Evolutionary conservation across 2,329 filamentous ascomycete genomes (phyloP).

Genomic region (Trichoderma sp.): DNA sequence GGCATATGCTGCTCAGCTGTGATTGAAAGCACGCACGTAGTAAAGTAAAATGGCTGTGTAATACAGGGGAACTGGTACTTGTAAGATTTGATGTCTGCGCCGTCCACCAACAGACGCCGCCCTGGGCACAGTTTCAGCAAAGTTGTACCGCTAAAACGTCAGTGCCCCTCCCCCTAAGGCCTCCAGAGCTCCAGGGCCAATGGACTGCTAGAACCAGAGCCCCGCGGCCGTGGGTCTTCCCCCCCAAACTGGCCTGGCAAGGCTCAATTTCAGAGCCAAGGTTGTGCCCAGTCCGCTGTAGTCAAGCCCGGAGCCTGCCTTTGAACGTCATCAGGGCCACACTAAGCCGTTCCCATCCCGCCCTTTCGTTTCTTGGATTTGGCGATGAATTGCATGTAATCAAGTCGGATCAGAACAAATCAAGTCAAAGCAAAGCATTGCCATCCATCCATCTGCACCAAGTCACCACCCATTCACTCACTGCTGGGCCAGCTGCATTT

Average conservation of each 20-base stretch:
- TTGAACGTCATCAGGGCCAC: conserved; percentile 25
- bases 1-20: not conserved
- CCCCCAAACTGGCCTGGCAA: not conserved
- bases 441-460: not conserved
- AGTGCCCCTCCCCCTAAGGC: not conserved
- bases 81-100: not conserved
- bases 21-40: not conserved
- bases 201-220: not conserved
- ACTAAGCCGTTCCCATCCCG: not conserved
- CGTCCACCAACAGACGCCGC: no score
- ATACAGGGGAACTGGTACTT: not conserved
- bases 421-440: no score
- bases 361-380: not conserved
- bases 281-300: not conserved
- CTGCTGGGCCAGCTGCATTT: not conserved
- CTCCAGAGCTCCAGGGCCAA: conserved; percentile 2
- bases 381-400: not conserved
- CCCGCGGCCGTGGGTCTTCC: conserved; percentile 8
- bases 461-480: not conserved
- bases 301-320: not conserved
- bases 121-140: not conserved
- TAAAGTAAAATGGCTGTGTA: no score
- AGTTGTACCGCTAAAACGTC: not conserved
- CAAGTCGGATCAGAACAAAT: no score
- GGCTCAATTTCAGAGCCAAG: not conserved